Evolutionary conservation across 257 asterid species (phyloP).

Genomic region (Oldenlandia corymbosa): DNA sequence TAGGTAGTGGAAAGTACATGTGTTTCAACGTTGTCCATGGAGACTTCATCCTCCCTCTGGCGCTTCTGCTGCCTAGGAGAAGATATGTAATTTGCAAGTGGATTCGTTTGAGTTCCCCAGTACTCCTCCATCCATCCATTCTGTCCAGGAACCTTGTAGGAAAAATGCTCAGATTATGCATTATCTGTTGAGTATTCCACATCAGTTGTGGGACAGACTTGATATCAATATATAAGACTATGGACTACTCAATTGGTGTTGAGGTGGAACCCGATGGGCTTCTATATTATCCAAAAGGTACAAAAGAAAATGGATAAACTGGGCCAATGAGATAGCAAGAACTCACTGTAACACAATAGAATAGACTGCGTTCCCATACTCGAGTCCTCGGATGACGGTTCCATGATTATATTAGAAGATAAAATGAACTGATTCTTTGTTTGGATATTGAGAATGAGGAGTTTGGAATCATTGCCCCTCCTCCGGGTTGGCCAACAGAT

Average conservation of each 20-base stretch:
- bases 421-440: too few species aligned
- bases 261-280: too few species aligned
- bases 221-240: too few species aligned
- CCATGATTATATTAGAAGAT: too few species aligned
- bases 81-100: conserved; percentile 23
- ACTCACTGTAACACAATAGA: conserved; percentile 81
- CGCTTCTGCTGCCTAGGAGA: conserved; percentile 72
- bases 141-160: conserved; percentile 73
- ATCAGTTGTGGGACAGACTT: too few species aligned
- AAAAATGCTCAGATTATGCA: conserved; percentile 7
- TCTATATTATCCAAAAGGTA: too few species aligned
- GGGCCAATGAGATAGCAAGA: background rate
- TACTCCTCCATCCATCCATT: conserved; percentile 65
- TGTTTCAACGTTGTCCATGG: conserved; percentile 45
- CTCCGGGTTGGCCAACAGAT: too few species aligned
- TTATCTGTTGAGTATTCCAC: background rate
- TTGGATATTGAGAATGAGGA: too few species aligned
- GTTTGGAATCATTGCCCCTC: too few species aligned
- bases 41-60: conserved; percentile 57
- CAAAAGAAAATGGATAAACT: background rate
- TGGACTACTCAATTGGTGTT: too few species aligned
- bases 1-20: conserved; percentile 31
- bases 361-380: conserved; percentile 81
- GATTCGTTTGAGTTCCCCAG: conserved; percentile 26
- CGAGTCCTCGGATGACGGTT: conserved; percentile 47